Base-by-base conservation (phyloP, 2,329 filamentous ascomycete species). In the Aspergillus fumigatus region DNA sequence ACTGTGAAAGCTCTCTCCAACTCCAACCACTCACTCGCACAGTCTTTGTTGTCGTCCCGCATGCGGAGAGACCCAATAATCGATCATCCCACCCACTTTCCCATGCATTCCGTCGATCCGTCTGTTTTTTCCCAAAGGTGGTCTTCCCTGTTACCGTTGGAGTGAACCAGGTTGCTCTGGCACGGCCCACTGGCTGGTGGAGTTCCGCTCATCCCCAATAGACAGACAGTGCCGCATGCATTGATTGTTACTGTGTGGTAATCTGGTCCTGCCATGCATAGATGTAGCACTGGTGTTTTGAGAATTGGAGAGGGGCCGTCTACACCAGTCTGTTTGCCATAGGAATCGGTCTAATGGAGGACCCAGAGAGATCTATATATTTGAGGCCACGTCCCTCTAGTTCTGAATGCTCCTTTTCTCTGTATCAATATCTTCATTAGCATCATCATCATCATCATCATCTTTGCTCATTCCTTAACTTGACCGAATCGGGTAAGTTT, bases 341-440 rank as follows among this genome's bases (percentile, higher is more conserved):
- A 45, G 27, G 51, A 47, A 48, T 21, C 50, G 19, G 35, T 48
- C 25, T 17, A 38, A 8, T 23, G 32, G 29, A 50, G 40, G 50
- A 32, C 50, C 47, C 54, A 50, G 52, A 10, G 14, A 53, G 29
- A 21, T 48, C 53, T 65, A 65, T 65, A 64, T 62, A 65, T 61
- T 64, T 11, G 52, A 51, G 52, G 38, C 47, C 47, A 54, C 52
- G 57, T 60, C 57, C 60, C 57, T 52, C 38, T 49, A 21, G 48
- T 10, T 43, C 40, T 57, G 53, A 21, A 45, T 48, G 40, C 29
- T 7, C 23, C 27, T 40, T 41, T 56, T 27, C 5, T 27, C 47
- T 27, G 4, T 26, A 48, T 19, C 41, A 38, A 41, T 51, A 26
- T 61, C 56, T 48, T 27, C 47, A 50, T 49, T 11, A 53, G 48